Evolutionary conservation across 805 yeast species (phyloP).

Genomic region (Pichia ethanolica): DNA sequence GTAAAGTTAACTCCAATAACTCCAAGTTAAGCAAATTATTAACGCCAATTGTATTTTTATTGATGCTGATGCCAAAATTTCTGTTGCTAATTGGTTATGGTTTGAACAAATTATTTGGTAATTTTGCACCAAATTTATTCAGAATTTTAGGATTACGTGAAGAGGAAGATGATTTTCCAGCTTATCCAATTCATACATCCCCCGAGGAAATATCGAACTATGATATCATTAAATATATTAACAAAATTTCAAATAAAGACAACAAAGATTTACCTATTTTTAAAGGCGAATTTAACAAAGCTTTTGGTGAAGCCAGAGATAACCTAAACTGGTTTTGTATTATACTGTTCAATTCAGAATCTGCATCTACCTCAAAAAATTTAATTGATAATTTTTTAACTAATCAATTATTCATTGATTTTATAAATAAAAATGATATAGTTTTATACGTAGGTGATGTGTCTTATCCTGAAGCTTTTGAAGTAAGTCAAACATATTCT

Average conservation of each 20-base stretch:
- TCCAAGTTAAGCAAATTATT: slow-evolving; percentile 7
- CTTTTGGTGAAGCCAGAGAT: slow-evolving; percentile 31
- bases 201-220: slow-evolving; percentile 15
- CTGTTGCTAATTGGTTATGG: slow-evolving; percentile 32
- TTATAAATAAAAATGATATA: slow-evolving; percentile 35
- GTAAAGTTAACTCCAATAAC: not conserved
- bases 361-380: slow-evolving; percentile 31
- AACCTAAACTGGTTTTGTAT: slow-evolving; percentile 47
- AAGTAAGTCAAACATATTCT: slow-evolving; percentile 50
- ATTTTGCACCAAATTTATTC: slow-evolving; percentile 29
- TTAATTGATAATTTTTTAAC: slow-evolving; percentile 25
- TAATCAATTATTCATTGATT: slow-evolving; percentile 33
- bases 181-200: slow-evolving; percentile 18
- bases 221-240: slow-evolving; percentile 14
- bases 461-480: slow-evolving; percentile 56
- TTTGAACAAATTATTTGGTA: slow-evolving; percentile 27
- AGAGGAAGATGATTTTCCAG: slow-evolving; percentile 28
- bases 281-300: slow-evolving; percentile 36
- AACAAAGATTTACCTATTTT: slow-evolving; percentile 21
- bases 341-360: slow-evolving; percentile 41
- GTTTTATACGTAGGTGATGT: slow-evolving; percentile 60
- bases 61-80: slow-evolving; percentile 50
- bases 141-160: slow-evolving; percentile 22
- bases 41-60: slow-evolving; percentile 40
- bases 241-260: slow-evolving; percentile 18